A percentile compares a stretch with the other conserved stretches of the same genome.
Conservation (phyloP, 495 filamentous ascomycete species). For the Eremomyces bilateralis region DNA sequence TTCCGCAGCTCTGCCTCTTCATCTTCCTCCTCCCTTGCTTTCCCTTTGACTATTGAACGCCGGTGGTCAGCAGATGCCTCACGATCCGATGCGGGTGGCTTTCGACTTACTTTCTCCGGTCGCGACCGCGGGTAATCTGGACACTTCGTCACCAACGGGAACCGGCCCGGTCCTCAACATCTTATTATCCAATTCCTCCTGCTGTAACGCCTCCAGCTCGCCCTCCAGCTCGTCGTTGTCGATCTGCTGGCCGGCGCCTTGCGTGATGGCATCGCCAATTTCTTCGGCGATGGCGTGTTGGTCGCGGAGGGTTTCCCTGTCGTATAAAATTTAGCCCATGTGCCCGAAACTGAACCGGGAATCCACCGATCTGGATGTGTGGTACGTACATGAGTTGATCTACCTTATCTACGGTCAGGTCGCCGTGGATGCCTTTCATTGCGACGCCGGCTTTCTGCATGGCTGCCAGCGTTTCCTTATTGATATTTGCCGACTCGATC, state of each 20-base stretch:
- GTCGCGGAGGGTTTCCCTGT: slow-evolving; percentile 79
- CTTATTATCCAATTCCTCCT: slow-evolving; percentile 66
- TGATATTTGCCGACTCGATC: slow-evolving; percentile 96
- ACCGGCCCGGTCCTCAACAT: slow-evolving; percentile 79
- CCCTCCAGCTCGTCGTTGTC: slow-evolving; percentile 76
- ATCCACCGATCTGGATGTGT: not conserved
- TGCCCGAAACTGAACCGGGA: slow-evolving; percentile 1
- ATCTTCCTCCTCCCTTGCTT: slow-evolving; percentile 59
- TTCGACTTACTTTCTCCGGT: slow-evolving; percentile 47
- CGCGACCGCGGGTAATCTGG: slow-evolving; percentile 46
- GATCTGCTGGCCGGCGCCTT: slow-evolving; percentile 42
- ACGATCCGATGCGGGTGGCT: not conserved
- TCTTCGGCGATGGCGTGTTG: slow-evolving; percentile 85
- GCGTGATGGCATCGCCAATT: slow-evolving; percentile 66
- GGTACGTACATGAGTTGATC: slow-evolving; percentile 76
- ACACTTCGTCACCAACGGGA: slow-evolving; percentile 46
- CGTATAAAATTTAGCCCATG: not conserved
- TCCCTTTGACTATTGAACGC: slow-evolving; percentile 28
- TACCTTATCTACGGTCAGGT: slow-evolving; percentile 78
- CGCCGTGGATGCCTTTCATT: slow-evolving; percentile 81
- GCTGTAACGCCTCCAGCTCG: slow-evolving; percentile 64
- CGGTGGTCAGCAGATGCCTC: not conserved
- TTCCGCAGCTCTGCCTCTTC: slow-evolving; percentile 89
- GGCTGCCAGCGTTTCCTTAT: slow-evolving; percentile 80
- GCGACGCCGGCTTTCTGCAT: slow-evolving; percentile 79